Evolutionary conservation across 345 rosid species (phyloP).

Genomic region (Murraya paniculata): DNA sequence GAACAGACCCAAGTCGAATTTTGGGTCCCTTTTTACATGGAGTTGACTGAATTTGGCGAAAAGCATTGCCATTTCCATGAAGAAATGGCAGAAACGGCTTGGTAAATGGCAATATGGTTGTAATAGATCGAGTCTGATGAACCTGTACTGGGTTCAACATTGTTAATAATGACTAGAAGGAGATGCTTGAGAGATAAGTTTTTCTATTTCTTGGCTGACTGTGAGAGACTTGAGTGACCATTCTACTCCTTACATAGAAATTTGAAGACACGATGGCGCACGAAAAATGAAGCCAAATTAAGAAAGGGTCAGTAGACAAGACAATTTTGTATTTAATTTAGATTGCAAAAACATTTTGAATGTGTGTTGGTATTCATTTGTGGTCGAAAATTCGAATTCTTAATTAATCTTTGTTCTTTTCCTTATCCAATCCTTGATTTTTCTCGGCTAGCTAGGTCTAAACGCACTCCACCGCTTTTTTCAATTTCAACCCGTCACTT

Average conservation of each 20-base stretch:
- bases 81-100: conserved; percentile 36
- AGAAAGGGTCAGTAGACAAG: too few relatives aligned
- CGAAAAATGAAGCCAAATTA: too few relatives aligned
- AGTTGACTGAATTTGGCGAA: conserved; percentile 3
- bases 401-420: too few relatives aligned
- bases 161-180: not conserved
- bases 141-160: conserved; percentile 37
- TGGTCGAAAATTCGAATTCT: too few relatives aligned
- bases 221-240: not conserved
- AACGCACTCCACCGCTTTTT: too few relatives aligned
- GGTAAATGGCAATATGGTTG: conserved; percentile 8
- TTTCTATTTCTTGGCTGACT: not conserved
- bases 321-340: too few relatives aligned
- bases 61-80: conserved; percentile 23
- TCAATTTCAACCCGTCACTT: too few relatives aligned
- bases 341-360: too few relatives aligned
- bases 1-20: conserved; percentile 8
- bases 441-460: too few relatives aligned
- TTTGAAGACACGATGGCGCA: not conserved
- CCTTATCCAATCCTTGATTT: too few relatives aligned
- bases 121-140: conserved; percentile 15
- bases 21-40: not conserved
- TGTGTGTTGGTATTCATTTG: too few relatives aligned
- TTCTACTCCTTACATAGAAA: not conserved
- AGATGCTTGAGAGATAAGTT: not conserved